Evolutionary conservation across 75 land plant species (phyloP).

Genomic region (Cunninghamia lanceolata): DNA sequence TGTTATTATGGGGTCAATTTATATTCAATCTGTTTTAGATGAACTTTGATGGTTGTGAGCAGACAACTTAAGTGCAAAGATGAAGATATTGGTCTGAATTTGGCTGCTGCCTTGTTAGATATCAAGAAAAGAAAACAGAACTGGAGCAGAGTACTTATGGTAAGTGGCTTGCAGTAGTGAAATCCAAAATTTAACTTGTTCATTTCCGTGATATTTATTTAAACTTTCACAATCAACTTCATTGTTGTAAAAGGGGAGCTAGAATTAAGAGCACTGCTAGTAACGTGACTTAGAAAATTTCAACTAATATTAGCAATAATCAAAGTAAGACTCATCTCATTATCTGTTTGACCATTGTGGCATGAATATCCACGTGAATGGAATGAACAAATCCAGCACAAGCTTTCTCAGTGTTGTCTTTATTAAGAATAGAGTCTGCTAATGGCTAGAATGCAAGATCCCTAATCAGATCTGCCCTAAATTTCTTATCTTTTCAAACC

Average conservation of each 20-base stretch:
- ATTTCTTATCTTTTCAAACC: too few relatives aligned
- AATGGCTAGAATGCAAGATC: too few relatives aligned
- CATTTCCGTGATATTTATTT: background rate
- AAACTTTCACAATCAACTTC: background rate
- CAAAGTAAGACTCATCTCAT: background rate
- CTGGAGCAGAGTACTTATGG: constrained; percentile 43
- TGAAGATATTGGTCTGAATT: constrained; percentile 12
- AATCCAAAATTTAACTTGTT: background rate
- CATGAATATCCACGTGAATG: background rate
- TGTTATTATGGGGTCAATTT: background rate
- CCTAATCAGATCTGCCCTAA: too few relatives aligned
- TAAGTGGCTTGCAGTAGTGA: constrained; percentile 12
- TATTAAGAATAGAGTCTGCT: background rate
- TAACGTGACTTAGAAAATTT: background rate
- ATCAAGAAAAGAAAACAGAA: constrained; percentile 25
- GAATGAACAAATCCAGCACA: background rate
- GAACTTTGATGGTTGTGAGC: background rate
- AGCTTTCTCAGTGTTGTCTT: background rate
- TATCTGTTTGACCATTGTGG: background rate
- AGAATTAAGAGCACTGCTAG: background rate
- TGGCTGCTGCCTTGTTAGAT: constrained; percentile 31
- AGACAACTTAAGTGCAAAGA: constrained; percentile 5
- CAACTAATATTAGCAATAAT: background rate
- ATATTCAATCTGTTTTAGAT: background rate
- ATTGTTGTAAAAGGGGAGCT: background rate